Base-by-base conservation (phyloP, 1,284 basidiomycete species). In the Gomphus sp. region DNA sequence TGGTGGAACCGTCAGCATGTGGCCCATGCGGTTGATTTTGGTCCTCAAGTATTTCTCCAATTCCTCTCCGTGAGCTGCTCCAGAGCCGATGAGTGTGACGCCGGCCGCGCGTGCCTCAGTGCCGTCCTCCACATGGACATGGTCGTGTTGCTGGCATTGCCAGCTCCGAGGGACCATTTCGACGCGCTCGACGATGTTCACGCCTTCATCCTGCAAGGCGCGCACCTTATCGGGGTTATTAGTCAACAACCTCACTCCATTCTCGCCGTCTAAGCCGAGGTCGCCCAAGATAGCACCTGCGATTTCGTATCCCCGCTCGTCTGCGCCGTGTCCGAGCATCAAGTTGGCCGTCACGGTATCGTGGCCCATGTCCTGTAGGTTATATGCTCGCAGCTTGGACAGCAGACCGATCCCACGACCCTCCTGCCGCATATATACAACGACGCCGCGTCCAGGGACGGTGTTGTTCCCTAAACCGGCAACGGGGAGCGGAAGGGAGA, bases 191-290 rank as follows among this genome's bases (percentile, higher is more conserved):
- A 78, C 76, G 36, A 99, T 84, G 31, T 71, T 75, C 58, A 99
- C 78, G 0, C 93, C 91, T 71, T 98, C 95, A 64, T 78, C 79
- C 70, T 89, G 81, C 63, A 99, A 74, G 51, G 94, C 93, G 65
- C 85, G 80, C 59, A 99, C 90, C 74, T 99, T 99, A 72, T 96
- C 95, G 14, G 97, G 96, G 72, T 99, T 99, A 74, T 99, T 99
- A 57, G 97, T 99, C 72, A 99, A 75, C 62, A 99, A 75, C 56
- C 91, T 78, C 45, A 97, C 82, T 41, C 85, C 83, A 60, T 84
- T 81, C 43, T 75, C 75, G 5, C 69, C 68, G 43, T 79, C 78
- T 34, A 70, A 69, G 0, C 65, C 65, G 28, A 61, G 62, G 18
- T 48, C 51, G 9, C 54, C 44, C 64, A 99, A 70, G 63, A 99